Conservation (phyloP, 176 grass and related monocot species). For the Paspalum notatum region DNA sequence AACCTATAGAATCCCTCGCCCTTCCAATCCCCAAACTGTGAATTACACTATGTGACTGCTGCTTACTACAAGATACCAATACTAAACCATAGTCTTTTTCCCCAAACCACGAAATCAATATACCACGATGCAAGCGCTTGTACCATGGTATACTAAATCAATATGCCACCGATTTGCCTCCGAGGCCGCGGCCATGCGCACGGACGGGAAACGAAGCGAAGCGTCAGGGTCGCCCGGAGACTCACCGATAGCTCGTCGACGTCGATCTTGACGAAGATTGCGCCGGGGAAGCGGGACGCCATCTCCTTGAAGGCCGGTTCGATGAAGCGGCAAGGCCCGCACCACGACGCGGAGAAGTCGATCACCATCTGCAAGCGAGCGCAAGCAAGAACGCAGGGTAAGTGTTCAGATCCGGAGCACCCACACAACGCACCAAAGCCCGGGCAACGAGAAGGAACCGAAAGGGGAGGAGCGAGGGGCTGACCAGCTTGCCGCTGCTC, state of each 20-base stretch:
- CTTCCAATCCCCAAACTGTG: background rate
- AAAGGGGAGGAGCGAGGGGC: background rate
- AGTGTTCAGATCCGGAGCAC: conserved; percentile 28
- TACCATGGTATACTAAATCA: too few relatives aligned
- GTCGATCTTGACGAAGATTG: conserved; percentile 79
- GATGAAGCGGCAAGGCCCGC: conserved; percentile 85
- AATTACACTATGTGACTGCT: background rate
- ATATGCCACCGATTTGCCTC: background rate
- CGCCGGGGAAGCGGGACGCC: conserved; percentile 46
- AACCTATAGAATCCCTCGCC: background rate
- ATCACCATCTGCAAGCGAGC: conserved; percentile 61
- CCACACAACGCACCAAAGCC: too few relatives aligned
- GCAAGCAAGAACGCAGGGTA: background rate
- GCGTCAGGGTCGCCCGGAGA: background rate
- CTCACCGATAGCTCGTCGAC: conserved; percentile 69
- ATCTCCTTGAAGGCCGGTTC: conserved; percentile 77
- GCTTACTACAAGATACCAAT: background rate
- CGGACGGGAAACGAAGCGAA: too few relatives aligned
- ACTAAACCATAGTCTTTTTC: background rate
- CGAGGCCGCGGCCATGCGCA: too few relatives aligned
- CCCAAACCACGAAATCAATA: too few relatives aligned
- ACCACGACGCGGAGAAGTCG: conserved; percentile 87
- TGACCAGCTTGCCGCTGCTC: conserved; percentile 66
- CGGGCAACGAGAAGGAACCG: background rate
- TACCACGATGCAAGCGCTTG: background rate